Conservation (phyloP, 805 yeast genomes). For the Metschnikowia baotianmanensis region DNA sequence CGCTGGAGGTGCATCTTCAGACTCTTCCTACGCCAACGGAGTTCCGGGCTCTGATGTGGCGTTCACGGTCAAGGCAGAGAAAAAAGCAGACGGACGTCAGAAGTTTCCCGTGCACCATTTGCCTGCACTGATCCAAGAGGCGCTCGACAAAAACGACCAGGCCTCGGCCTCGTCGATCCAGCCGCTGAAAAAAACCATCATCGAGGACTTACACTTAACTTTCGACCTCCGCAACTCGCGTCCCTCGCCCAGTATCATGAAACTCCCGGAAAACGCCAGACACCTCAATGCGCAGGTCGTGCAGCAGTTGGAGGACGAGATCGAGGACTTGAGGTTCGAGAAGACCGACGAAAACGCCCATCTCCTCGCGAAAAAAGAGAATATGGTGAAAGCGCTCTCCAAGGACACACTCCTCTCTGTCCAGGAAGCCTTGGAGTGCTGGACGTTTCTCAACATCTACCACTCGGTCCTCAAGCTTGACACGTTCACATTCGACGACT, state of each 20-base stretch:
- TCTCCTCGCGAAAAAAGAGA: background rate
- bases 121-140: conserved; percentile 16
- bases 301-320: conserved; percentile 11
- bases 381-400: background rate
- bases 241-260: conserved; percentile 13
- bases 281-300: conserved; percentile 9
- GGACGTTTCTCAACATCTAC: conserved; percentile 75
- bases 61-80: background rate
- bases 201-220: conserved; percentile 17
- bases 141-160: conserved; percentile 14
- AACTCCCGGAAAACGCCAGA: conserved; percentile 16
- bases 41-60: conserved; percentile 4
- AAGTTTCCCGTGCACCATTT: conserved; percentile 19
- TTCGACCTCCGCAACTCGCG: conserved; percentile 19
- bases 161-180: conserved; percentile 15
- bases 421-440: conserved; percentile 58
- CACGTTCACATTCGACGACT: conserved; percentile 78
- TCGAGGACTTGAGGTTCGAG: conserved; percentile 4
- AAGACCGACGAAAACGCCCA: background rate
- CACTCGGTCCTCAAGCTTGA: conserved; percentile 63
- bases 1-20: conserved; percentile 4
- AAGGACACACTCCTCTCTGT: conserved; percentile 14
- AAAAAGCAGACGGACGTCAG: conserved; percentile 14
- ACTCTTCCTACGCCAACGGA: conserved; percentile 1
- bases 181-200: conserved; percentile 20